A percentile compares a stretch with the other conserved stretches of the same genome.
phyloP scores from a whole-genome alignment of 805 yeast species.

The Yamadazyma paraphyllophila region DNA sequence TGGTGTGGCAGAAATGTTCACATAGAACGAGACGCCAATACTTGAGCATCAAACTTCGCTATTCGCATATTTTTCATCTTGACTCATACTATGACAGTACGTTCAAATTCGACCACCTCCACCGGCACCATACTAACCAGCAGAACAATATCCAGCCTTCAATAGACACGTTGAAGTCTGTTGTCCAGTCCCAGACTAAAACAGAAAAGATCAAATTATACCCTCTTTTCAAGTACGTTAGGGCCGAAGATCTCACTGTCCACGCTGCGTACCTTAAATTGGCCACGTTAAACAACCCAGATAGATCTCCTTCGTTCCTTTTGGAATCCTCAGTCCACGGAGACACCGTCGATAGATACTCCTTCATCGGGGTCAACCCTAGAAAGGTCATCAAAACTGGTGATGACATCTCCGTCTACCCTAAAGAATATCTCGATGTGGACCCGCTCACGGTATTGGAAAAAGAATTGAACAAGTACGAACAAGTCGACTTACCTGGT shows the following conservation, averaged over 20 bases:
- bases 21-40: no score
- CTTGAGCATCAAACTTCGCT: no score
- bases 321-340: constrained; percentile 89
- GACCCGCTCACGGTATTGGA: constrained; percentile 83
- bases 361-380: constrained; percentile 88
- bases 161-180: constrained; percentile 24
- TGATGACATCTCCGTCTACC: constrained; percentile 42
- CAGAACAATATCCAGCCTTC: constrained; percentile 36
- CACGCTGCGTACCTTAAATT: constrained; percentile 87
- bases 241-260: constrained; percentile 80
- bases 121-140: constrained; percentile 17
- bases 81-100: constrained; percentile 18
- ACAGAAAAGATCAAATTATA: constrained; percentile 57
- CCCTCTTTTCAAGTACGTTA: constrained; percentile 74
- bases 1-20: no score
- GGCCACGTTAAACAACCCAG: constrained; percentile 55
- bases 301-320: constrained; percentile 67
- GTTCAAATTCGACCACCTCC: constrained; percentile 11
- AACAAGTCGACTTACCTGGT: constrained; percentile 78
- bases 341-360: constrained; percentile 83
- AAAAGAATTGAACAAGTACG: constrained; percentile 60
- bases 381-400: constrained; percentile 83
- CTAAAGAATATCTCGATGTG: constrained; percentile 42
- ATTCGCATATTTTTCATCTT: constrained; percentile 1
- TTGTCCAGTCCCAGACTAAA: constrained; percentile 20